Evolutionary conservation across 176 grass and related monocot genomes (phyloP).

Genomic region (Typha latifolia): DNA sequence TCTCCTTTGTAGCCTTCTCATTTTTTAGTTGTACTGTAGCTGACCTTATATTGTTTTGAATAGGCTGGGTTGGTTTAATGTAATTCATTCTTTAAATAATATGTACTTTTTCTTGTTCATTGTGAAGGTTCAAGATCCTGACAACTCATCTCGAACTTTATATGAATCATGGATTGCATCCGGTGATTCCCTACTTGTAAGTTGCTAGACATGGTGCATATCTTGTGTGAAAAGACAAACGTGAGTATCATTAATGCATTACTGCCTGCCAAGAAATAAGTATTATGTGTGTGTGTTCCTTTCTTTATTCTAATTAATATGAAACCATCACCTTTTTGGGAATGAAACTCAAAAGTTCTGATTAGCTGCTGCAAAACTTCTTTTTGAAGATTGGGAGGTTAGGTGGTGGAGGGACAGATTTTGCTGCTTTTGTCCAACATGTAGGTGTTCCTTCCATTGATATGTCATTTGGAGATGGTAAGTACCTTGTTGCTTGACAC

Average conservation of each 20-base stretch:
- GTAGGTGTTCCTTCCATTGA: constrained; percentile 61
- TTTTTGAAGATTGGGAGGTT: constrained; percentile 61
- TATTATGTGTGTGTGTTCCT: neutral
- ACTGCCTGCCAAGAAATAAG: neutral
- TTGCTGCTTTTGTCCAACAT: constrained; percentile 67
- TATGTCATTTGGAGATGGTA: constrained; percentile 76
- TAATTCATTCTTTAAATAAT: too few species aligned
- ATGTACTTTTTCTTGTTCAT: constrained; percentile 2
- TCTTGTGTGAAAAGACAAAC: neutral
- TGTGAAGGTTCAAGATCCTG: constrained; percentile 84
- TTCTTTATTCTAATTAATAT: neutral
- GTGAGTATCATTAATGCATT: too few species aligned
- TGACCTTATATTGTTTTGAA: too few species aligned
- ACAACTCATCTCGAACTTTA: constrained; percentile 69
- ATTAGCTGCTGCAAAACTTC: neutral
- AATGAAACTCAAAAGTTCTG: neutral
- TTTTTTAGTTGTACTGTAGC: too few species aligned
- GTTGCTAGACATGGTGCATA: constrained; percentile 22
- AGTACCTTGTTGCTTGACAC: neutral
- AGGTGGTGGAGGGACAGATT: constrained; percentile 63
- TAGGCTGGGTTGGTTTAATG: too few species aligned
- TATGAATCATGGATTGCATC: constrained; percentile 58
- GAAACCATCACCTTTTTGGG: neutral
- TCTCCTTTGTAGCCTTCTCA: too few species aligned
- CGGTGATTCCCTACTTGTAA: constrained; percentile 31